Percentiles rank a stretch among this genome's conserved stretches.
phyloP scores from a whole-genome alignment of 1,284 basidiomycete species.

The Marasmius oreades region DNA sequence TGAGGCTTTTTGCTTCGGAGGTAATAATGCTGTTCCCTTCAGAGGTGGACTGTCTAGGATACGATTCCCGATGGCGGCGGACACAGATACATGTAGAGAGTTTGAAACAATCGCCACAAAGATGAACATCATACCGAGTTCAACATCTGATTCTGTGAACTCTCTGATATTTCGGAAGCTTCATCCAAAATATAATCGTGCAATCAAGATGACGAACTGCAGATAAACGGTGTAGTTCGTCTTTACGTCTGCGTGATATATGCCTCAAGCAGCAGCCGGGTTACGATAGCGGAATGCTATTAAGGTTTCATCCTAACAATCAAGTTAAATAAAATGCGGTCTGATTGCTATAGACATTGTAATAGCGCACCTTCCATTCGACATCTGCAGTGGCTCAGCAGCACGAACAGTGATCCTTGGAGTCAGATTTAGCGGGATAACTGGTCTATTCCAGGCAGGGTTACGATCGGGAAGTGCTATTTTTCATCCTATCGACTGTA shows the following conservation, averaged over 20 bases:
- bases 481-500: too few species aligned
- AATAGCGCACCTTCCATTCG: constrained; percentile 48
- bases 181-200: too few species aligned
- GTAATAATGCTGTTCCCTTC: constrained; percentile 4
- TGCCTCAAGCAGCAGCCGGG: constrained; percentile 61
- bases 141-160: constrained; percentile 39
- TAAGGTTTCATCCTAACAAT: constrained; percentile 49
- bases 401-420: constrained; percentile 33
- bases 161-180: constrained; percentile 52
- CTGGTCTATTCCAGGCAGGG: too few species aligned
- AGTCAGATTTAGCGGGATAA: not conserved
- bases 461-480: too few species aligned
- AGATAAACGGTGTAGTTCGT: not conserved
- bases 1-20: too few species aligned
- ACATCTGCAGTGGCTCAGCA: constrained; percentile 52
- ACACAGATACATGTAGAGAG: constrained; percentile 51
- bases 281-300: constrained; percentile 64
- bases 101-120: not conserved
- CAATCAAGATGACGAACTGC: too few species aligned
- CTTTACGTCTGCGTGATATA: constrained; percentile 57
- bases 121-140: constrained; percentile 40
- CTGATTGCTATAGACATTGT: not conserved
- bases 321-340: not conserved
- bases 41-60: constrained; percentile 51
- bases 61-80: constrained; percentile 46